phyloP scores from a whole-genome alignment of 2,329 filamentous ascomycete genomes.

The Xylariaceae sp. region DNA sequence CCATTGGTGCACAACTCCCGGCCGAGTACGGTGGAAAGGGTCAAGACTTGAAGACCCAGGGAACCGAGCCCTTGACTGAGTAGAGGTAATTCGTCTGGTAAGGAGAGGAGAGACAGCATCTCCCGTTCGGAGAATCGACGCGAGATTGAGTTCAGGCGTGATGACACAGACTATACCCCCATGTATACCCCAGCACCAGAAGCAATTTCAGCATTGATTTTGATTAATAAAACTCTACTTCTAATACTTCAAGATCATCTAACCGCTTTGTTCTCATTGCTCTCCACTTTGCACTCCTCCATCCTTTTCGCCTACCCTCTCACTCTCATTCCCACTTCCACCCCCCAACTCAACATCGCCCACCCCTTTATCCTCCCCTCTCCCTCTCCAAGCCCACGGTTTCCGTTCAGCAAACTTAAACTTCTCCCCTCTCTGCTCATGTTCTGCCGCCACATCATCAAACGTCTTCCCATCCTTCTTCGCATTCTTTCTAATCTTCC shows the following conservation, averaged over 20 bases:
- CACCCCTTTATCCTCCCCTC: conserved; percentile 13
- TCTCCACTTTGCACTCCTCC: too few relatives aligned
- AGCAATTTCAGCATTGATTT: too few relatives aligned
- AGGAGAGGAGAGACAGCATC: not conserved
- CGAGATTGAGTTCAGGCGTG: too few relatives aligned
- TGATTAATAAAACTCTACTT: too few relatives aligned
- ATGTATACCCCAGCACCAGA: too few relatives aligned
- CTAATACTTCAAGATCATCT: too few relatives aligned
- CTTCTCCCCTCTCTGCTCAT: conserved; percentile 27
- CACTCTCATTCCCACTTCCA: not conserved
- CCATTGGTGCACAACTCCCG: conserved; percentile 64
- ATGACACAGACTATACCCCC: too few relatives aligned
- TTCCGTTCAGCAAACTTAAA: conserved; percentile 37
- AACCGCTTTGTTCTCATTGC: too few relatives aligned
- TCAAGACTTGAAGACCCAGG: conserved; percentile 33
- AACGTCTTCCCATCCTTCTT: conserved; percentile 49
- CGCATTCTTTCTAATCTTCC: conserved; percentile 48
- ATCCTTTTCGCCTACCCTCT: too few relatives aligned
- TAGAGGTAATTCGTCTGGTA: conserved; percentile 4
- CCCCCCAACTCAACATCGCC: not conserved
- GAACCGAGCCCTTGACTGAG: conserved; percentile 24
- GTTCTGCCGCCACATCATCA: conserved; percentile 46
- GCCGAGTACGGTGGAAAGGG: conserved; percentile 76
- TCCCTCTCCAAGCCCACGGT: conserved; percentile 9
- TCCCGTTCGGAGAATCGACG: too few relatives aligned